Base-by-base conservation (phyloP, 345 rosid species). In the Balakata baccata region DNA sequence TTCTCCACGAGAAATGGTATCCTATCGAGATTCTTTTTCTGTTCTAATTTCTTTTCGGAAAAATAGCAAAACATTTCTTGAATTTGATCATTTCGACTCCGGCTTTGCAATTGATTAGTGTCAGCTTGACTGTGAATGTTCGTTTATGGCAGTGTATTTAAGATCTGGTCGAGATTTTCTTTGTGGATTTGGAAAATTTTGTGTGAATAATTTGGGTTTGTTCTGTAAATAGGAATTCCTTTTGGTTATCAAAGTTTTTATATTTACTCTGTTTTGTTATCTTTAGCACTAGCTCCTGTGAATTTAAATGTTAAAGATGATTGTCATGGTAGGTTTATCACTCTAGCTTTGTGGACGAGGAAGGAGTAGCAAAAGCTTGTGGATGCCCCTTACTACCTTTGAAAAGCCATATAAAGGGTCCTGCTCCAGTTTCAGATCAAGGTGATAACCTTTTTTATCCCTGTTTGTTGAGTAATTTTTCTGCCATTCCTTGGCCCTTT, bases 301-400 rank as follows among this genome's bases (percentile, higher is more conserved):
- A 11, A 17, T 23, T 20, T 11, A n/a, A n/a, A n/a, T n/a, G n/a
- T n/a, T n/a, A 18, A 63, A 39, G 20, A 63, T 54, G 12, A 69
- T 11, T 52, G 45, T 18, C 22, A 38, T 53, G 23, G 41, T 77
- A 95, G 98, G 99, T 95, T 71, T 90, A 92, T 85, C 99, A 95
- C 79, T 95, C 99, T 3, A 92, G 96, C 70, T 95, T 95, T 82
- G 90, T 87, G 62, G 94, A 91, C 17, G 99, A 88, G 58, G 95
- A 91, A 76, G 92, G 94, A 45, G 72, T 91, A 75, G 75, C 79
- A 72, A 93, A 86, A 83, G 89, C 98, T 29, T 95, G 98, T 78
- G 92, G 99, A 6, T 92, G 93, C 69, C 99, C 97, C 66, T 75
- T 95, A 68, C 99, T 95, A 77, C 98, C 98, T 34, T 84, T 92